phyloP scores from a whole-genome alignment of 306 rosid genomes.

The Prunus mongolica region DNA sequence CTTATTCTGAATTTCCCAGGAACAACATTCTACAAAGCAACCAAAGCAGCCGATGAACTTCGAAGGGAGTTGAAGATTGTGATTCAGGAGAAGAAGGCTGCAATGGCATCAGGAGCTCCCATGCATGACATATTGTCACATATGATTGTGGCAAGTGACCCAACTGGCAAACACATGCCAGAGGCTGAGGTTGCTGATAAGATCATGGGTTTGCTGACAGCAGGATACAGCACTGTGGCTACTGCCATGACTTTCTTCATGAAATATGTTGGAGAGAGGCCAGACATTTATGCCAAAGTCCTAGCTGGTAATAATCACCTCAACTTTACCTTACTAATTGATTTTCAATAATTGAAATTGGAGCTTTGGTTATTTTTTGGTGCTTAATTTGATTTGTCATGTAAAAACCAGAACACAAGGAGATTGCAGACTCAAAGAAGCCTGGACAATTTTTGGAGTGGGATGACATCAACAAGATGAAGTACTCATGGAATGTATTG shows the following conservation, averaged over 20 bases:
- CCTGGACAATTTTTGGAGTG: conserved; percentile 26
- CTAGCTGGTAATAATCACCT: conserved; percentile 30
- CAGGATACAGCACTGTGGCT: conserved; percentile 48
- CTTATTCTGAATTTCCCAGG: conserved; percentile 49
- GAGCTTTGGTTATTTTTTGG: too few relatives aligned
- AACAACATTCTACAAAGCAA: conserved; percentile 39
- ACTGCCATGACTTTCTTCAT: conserved; percentile 63
- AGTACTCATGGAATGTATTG: conserved; percentile 35
- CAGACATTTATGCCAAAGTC: conserved; percentile 52
- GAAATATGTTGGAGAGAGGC: conserved; percentile 54
- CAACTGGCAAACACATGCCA: conserved; percentile 54
- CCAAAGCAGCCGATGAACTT: conserved; percentile 39
- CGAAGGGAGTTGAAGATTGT: conserved; percentile 37
- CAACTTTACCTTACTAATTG: neutral
- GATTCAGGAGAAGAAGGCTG: conserved; percentile 54
- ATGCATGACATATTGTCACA: conserved; percentile 50
- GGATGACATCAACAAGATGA: conserved; percentile 38
- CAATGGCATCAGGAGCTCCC: conserved; percentile 36
- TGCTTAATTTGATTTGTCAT: neutral
- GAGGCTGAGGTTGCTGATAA: conserved; percentile 50
- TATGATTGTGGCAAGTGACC: conserved; percentile 47
- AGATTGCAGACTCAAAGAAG: conserved; percentile 19
- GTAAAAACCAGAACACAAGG: conserved; percentile 29
- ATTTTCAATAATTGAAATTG: neutral
- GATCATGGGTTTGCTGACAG: conserved; percentile 60